Evolutionary conservation across 345 rosid genomes (phyloP).

Genomic region (Crucihimalaya himalaica): DNA sequence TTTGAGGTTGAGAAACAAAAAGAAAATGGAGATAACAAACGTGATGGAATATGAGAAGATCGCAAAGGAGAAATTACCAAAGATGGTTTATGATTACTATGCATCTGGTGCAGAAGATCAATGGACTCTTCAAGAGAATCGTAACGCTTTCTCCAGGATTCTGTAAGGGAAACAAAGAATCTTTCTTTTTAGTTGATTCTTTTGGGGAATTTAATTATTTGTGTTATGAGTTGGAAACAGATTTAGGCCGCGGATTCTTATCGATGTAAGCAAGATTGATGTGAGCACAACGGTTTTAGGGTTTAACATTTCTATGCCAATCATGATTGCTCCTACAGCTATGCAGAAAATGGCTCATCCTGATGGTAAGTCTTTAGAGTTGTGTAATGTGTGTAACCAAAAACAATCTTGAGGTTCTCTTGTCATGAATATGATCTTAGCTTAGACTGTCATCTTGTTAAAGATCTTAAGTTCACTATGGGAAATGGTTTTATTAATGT

Average conservation of each 20-base stretch:
- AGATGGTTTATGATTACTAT: conserved; percentile 92
- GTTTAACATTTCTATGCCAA: conserved; percentile 89
- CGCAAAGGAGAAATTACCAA: conserved; percentile 86
- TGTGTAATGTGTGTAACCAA: not conserved
- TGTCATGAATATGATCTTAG: not conserved
- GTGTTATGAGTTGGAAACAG: conserved; percentile 41
- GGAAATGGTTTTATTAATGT: not conserved
- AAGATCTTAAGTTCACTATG: not conserved
- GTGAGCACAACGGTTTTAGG: conserved; percentile 75
- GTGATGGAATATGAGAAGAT: conserved; percentile 83
- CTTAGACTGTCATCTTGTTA: not conserved
- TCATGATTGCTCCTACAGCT: conserved; percentile 98
- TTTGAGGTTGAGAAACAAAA: not conserved
- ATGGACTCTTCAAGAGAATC: conserved; percentile 89
- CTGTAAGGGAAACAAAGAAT: conserved; percentile 45
- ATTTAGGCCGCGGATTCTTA: conserved; percentile 86
- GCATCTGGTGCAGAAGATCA: conserved; percentile 98
- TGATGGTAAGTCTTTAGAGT: conserved; percentile 45
- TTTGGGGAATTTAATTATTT: not conserved
- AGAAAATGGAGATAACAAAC: conserved; percentile 67
- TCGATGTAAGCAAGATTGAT: conserved; percentile 89
- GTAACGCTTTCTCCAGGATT: conserved; percentile 83
- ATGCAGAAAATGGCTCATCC: conserved; percentile 99
- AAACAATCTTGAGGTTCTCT: not conserved
- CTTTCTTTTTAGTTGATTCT: not conserved